These are phyloP conservation scores for Malus orientalis DNA, from an alignment of 306 rosid species.

Conservation along the genomic window DNA sequence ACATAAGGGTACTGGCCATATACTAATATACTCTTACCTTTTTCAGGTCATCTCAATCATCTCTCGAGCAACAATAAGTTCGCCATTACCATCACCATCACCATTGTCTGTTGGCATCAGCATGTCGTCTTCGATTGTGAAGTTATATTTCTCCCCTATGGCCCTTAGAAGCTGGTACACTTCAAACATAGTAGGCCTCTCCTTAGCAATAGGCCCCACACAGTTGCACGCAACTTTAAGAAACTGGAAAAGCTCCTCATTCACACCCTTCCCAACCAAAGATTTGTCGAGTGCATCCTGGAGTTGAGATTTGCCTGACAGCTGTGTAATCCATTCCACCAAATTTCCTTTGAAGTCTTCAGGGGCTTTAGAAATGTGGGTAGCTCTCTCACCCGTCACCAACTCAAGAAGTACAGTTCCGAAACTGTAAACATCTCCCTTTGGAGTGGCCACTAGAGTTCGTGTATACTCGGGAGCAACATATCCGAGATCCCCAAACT, in stretches of 20 bases:
- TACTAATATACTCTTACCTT: conserved; percentile 17
- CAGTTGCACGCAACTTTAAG: conserved; percentile 80
- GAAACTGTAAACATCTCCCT: conserved; percentile 85
- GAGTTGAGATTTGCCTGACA: conserved; percentile 42
- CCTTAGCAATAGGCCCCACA: conserved; percentile 51
- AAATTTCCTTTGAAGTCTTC: conserved; percentile 79
- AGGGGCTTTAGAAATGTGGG: conserved; percentile 55
- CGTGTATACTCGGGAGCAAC: conserved; percentile 91
- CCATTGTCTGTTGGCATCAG: conserved; percentile 36
- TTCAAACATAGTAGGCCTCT: conserved; percentile 96
- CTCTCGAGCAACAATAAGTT: conserved; percentile 74
- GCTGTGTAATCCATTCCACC: conserved; percentile 65
- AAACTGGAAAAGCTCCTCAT: conserved; percentile 78
- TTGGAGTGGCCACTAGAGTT: conserved; percentile 88
- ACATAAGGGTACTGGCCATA: conserved; percentile 13
- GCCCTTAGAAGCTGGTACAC: conserved; percentile 87
- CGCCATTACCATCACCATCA: conserved; percentile 29
- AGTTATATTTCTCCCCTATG: conserved; percentile 61
- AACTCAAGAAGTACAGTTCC: conserved; percentile 91
- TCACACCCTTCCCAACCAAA: conserved; percentile 53
- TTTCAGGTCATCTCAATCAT: conserved; percentile 10
- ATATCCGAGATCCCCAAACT: conserved; percentile 86
- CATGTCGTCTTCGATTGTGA: conserved; percentile 68
- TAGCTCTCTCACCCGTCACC: conserved; percentile 81
- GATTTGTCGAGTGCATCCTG: conserved; percentile 54